Evolutionary conservation across 352 stramenopile species (phyloP).

Genomic region (Phytophthora litchii): DNA sequence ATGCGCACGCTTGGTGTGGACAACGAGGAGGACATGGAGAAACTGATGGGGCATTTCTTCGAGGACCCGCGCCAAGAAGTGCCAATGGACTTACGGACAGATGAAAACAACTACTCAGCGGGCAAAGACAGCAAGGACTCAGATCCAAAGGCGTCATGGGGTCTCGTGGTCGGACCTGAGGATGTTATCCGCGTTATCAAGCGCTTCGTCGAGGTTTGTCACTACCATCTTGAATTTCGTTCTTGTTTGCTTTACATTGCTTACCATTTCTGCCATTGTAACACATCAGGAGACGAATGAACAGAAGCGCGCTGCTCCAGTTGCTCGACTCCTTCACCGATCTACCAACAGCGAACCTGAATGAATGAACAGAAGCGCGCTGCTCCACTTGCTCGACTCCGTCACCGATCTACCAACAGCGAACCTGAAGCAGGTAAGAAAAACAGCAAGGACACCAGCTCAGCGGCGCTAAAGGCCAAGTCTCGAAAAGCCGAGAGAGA

Average conservation of each 20-base stretch:
- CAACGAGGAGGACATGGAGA: slow-evolving; percentile 87
- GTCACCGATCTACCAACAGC: slow-evolving; percentile 35
- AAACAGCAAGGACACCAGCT: slow-evolving; percentile 27
- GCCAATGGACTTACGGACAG: slow-evolving; percentile 33
- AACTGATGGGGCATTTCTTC: slow-evolving; percentile 81
- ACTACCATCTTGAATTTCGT: no score
- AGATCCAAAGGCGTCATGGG: slow-evolving; percentile 36
- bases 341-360: slow-evolving; percentile 27
- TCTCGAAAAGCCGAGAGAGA: slow-evolving; percentile 60
- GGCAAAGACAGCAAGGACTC: slow-evolving; percentile 8
- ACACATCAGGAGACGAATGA: slow-evolving; percentile 47
- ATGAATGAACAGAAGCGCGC: slow-evolving; percentile 60
- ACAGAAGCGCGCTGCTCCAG: slow-evolving; percentile 65
- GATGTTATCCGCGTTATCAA: slow-evolving; percentile 90
- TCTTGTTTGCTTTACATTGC: no score
- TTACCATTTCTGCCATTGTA: neutral
- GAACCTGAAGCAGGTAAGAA: slow-evolving; percentile 34
- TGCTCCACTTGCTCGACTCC: slow-evolving; percentile 51
- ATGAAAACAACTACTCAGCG: slow-evolving; percentile 20
- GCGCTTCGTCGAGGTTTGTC: slow-evolving; percentile 84
- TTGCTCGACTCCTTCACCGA: slow-evolving; percentile 53
- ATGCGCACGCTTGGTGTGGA: slow-evolving; percentile 86
- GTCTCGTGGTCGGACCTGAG: slow-evolving; percentile 79
- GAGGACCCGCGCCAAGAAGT: slow-evolving; percentile 69
- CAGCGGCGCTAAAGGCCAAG: slow-evolving; percentile 43